These are phyloP conservation scores for Tolypocladium ovalisporum DNA, from an alignment of 2,329 filamentous ascomycete genomes.

Conservation along the genomic window DNA sequence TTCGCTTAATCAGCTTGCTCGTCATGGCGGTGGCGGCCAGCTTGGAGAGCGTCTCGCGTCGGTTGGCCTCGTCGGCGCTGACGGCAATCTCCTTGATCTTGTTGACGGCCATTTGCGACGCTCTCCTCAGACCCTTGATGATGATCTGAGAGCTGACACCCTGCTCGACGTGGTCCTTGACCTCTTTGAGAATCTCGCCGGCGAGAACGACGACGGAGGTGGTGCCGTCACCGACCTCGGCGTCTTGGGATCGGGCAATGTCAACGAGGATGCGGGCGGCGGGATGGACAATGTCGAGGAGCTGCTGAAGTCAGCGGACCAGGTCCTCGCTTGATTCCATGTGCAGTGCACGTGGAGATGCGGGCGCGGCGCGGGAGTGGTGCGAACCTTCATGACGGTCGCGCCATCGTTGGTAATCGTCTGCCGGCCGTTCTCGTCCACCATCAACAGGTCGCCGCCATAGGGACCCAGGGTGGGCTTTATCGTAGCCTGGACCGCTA, in stretches of 20 bases:
- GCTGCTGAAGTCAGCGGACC: constrained; percentile 35
- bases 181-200: constrained; percentile 95
- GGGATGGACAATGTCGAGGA: constrained; percentile 96
- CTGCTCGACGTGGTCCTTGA: constrained; percentile 92
- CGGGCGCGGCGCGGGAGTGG: not conserved
- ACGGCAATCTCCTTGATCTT: constrained; percentile 98
- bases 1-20: constrained; percentile 97
- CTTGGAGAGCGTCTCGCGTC: constrained; percentile 78
- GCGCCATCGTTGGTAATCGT: constrained; percentile 99
- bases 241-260: constrained; percentile 97
- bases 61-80: constrained; percentile 69
- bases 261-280: constrained; percentile 95
- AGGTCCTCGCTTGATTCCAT: not conserved
- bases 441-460: constrained; percentile 90
- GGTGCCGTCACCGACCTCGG: constrained; percentile 95
- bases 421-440: constrained; percentile 89
- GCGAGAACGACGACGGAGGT: constrained; percentile 95
- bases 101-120: constrained; percentile 85
- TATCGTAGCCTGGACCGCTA: constrained; percentile 91
- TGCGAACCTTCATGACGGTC: constrained; percentile 87
- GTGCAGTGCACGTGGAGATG: not conserved
- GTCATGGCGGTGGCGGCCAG: constrained; percentile 96
- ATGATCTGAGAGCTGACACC: constrained; percentile 96
- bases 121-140: constrained; percentile 87
- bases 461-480: constrained; percentile 94